Evolutionary conservation across 108 stramenopile species (phyloP).

Genomic region (Stephanodiscus minutulus): DNA sequence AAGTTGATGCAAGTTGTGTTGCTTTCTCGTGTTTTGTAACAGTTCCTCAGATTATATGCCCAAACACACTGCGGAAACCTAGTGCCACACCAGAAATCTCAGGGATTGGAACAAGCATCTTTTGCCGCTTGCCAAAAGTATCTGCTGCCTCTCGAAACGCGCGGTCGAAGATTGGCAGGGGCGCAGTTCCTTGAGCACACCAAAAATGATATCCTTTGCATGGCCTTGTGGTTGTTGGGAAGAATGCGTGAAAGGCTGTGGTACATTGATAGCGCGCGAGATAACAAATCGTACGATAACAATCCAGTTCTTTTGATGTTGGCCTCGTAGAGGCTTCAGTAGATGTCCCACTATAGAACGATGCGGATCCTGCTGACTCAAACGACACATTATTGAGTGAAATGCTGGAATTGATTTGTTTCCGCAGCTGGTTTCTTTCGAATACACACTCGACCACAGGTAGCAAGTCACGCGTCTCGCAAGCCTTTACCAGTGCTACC

Average conservation of each 20-base stretch:
- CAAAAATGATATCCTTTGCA: slow-evolving; percentile 91
- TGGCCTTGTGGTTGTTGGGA: slow-evolving; percentile 54
- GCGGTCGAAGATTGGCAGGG: slow-evolving; percentile 81
- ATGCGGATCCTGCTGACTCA: slow-evolving; percentile 30
- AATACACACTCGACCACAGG: slow-evolving; percentile 75
- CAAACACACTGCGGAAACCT: slow-evolving; percentile 86
- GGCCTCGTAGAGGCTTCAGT: slow-evolving; percentile 2
- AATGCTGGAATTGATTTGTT: slow-evolving; percentile 3
- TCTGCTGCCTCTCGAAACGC: slow-evolving; percentile 78
- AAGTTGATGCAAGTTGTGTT: not conserved
- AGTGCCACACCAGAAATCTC: slow-evolving; percentile 79
- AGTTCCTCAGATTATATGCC: slow-evolving; percentile 62
- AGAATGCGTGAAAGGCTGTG: slow-evolving; percentile 68
- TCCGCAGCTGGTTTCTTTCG: slow-evolving; percentile 53
- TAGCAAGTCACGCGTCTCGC: slow-evolving; percentile 79
- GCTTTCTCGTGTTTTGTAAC: too few relatives aligned
- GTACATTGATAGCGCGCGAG: slow-evolving; percentile 86
- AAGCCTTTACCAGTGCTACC: slow-evolving; percentile 77
- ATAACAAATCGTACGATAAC: slow-evolving; percentile 79
- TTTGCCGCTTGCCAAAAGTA: slow-evolving; percentile 42
- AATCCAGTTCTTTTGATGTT: slow-evolving; percentile 56
- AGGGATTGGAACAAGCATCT: slow-evolving; percentile 50
- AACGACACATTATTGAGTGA: slow-evolving; percentile 23
- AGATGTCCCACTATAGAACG: slow-evolving; percentile 21
- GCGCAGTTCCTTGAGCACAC: slow-evolving; percentile 69